Evolutionary conservation across 2,329 filamentous ascomycete species (phyloP).

Genomic region (Aspergillus fumigatus): DNA sequence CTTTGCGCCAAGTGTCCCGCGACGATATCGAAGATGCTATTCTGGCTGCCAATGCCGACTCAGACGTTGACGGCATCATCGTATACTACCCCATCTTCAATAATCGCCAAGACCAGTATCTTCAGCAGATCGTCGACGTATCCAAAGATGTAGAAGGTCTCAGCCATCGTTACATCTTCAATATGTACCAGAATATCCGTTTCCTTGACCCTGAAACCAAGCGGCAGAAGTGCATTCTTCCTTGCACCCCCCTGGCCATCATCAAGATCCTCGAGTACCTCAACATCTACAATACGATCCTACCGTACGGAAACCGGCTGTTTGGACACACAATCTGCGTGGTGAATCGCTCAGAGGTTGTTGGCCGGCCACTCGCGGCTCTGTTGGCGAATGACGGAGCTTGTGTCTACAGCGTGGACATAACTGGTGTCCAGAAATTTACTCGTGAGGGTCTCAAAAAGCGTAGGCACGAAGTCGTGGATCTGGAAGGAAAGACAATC

Average conservation of each 20-base stretch:
- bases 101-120: slow-evolving; percentile 83
- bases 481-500: slow-evolving; percentile 74
- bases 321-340: slow-evolving; percentile 94
- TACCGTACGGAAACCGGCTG: slow-evolving; percentile 86
- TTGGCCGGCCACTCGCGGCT: slow-evolving; percentile 86
- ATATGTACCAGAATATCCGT: slow-evolving; percentile 99
- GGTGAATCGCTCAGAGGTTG: slow-evolving; percentile 94
- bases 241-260: slow-evolving; percentile 91
- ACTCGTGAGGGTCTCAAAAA: slow-evolving; percentile 82
- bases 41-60: slow-evolving; percentile 75
- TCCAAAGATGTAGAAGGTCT: slow-evolving; percentile 94
- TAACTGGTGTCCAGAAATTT: slow-evolving; percentile 88
- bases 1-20: slow-evolving; percentile 76
- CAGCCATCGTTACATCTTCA: slow-evolving; percentile 90
- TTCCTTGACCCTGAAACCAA: slow-evolving; percentile 67
- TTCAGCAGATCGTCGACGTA: slow-evolving; percentile 88
- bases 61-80: slow-evolving; percentile 78
- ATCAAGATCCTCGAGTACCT: slow-evolving; percentile 97
- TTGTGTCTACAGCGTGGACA: slow-evolving; percentile 89
- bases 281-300: slow-evolving; percentile 91
- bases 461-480: slow-evolving; percentile 77
- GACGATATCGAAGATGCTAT: slow-evolving; percentile 88
- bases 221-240: slow-evolving; percentile 85
- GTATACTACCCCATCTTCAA: slow-evolving; percentile 99
- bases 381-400: slow-evolving; percentile 94